These are phyloP conservation scores for Capronia epimyces DNA, from an alignment of 2,329 filamentous ascomycete genomes.

Conservation along the genomic window DNA sequence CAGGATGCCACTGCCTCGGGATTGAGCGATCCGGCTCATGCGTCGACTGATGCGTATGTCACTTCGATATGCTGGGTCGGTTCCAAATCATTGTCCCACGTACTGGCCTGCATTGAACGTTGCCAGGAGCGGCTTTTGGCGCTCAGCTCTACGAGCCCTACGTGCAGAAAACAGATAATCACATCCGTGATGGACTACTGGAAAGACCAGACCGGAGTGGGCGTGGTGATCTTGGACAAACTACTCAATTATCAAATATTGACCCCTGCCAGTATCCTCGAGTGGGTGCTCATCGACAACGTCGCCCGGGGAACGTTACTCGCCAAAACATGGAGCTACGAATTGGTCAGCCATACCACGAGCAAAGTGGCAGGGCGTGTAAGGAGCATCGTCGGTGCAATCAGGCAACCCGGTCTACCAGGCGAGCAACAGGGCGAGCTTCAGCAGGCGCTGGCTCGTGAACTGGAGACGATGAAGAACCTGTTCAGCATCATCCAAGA, in stretches of 20 bases:
- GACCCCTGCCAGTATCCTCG: constrained; percentile 74
- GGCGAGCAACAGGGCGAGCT: constrained; percentile 53
- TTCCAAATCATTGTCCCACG: constrained; percentile 91
- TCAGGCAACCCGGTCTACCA: constrained; percentile 52
- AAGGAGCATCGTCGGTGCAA: constrained; percentile 67
- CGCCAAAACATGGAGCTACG: constrained; percentile 71
- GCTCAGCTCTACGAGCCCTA: constrained; percentile 67
- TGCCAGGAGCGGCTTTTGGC: constrained; percentile 83
- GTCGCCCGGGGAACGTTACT: constrained; percentile 62
- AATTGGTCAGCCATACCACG: constrained; percentile 83
- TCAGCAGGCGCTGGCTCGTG: constrained; percentile 62
- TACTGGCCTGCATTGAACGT: constrained; percentile 90
- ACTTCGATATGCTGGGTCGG: constrained; percentile 91
- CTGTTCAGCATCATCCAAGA: constrained; percentile 80
- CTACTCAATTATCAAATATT: constrained; percentile 95
- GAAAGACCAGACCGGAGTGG: constrained; percentile 85
- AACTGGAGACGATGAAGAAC: constrained; percentile 68
- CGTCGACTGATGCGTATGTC: constrained; percentile 89
- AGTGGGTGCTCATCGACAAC: constrained; percentile 76
- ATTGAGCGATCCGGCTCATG: constrained; percentile 68
- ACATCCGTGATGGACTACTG: constrained; percentile 88
- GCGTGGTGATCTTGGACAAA: constrained; percentile 90
- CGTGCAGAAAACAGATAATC: constrained; percentile 80
- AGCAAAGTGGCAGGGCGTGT: constrained; percentile 84
- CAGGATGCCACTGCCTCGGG: constrained; percentile 63